phyloP scores from a whole-genome alignment of 176 grass and related monocot species.

The Oryza officinalis region DNA sequence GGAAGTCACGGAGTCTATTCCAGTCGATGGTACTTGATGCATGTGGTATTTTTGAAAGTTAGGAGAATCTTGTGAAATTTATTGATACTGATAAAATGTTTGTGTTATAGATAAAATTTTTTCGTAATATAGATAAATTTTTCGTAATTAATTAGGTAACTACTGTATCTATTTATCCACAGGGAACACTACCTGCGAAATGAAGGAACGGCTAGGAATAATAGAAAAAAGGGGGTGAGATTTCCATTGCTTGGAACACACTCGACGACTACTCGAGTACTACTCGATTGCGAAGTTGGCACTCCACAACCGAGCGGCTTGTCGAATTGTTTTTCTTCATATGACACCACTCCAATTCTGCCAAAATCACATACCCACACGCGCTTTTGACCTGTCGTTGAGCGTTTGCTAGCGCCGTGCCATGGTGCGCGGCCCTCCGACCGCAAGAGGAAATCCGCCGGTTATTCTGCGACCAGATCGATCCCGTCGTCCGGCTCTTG shows the following conservation, averaged over 20 bases:
- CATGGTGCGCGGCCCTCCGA: background rate
- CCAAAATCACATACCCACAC: background rate
- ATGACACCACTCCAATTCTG: background rate
- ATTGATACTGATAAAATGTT: too few species aligned
- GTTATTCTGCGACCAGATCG: background rate
- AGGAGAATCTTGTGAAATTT: too few species aligned
- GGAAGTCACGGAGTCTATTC: too few species aligned
- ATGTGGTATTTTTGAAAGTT: too few species aligned
- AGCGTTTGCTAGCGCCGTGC: background rate
- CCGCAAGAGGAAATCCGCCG: background rate
- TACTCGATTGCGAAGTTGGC: constrained; percentile 19
- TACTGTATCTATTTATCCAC: too few species aligned
- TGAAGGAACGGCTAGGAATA: background rate
- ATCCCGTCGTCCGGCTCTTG: background rate
- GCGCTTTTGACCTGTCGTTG: background rate
- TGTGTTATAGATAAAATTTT: too few species aligned
- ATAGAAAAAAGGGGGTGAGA: background rate
- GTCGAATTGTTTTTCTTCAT: background rate
- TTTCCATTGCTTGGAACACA: constrained; percentile 39
- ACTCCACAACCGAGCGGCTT: constrained; percentile 2
- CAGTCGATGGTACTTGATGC: too few species aligned
- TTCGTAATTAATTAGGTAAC: background rate
- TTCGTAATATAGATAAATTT: too few species aligned
- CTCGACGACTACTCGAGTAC: background rate
- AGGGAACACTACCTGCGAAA: background rate